phyloP scores from a whole-genome alignment of 768 basidiomycete genomes.

The Suillus variegatus region DNA sequence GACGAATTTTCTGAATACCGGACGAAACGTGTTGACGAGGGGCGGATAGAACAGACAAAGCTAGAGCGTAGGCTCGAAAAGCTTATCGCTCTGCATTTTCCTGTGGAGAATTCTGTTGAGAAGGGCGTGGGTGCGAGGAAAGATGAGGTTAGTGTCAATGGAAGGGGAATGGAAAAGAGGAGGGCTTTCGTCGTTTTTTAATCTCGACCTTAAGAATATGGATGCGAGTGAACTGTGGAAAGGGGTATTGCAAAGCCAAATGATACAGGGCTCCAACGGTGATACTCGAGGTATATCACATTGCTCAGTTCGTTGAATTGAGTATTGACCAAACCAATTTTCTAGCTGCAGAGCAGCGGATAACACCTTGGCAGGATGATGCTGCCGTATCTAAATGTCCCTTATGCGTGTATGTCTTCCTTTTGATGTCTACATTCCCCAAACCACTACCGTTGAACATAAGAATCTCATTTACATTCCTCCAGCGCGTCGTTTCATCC shows the following conservation, averaged over 20 bases:
- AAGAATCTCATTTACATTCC: conserved; percentile 11
- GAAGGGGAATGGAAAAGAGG: conserved; percentile 27
- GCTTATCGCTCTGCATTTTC: conserved; percentile 74
- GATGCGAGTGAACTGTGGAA: conserved; percentile 73
- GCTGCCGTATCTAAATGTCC: conserved; percentile 75
- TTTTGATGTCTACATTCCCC: background rate
- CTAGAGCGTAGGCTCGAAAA: conserved; percentile 88
- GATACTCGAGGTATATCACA: conserved; percentile 62
- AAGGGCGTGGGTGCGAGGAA: conserved; percentile 10
- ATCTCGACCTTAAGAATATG: conserved; percentile 66
- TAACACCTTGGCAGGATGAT: conserved; percentile 96
- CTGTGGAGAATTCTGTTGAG: conserved; percentile 27
- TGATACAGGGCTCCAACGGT: conserved; percentile 47
- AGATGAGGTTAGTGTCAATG: conserved; percentile 14
- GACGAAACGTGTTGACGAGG: conserved; percentile 39
- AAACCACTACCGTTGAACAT: background rate
- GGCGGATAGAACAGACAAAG: conserved; percentile 79
- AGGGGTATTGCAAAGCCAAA: conserved; percentile 51
- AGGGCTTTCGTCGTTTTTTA: conserved; percentile 72
- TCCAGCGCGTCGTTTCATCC: conserved; percentile 74
- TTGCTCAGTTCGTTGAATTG: background rate
- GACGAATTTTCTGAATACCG: conserved; percentile 68
- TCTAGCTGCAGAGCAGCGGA: conserved; percentile 80
- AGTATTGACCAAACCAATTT: conserved; percentile 1
- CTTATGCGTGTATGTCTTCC: conserved; percentile 67